Evolutionary conservation across 805 yeast species (phyloP), one percentile per base, ranked within the genome.

Genomic region (Maudiozyma pseudohumilis): DNA sequence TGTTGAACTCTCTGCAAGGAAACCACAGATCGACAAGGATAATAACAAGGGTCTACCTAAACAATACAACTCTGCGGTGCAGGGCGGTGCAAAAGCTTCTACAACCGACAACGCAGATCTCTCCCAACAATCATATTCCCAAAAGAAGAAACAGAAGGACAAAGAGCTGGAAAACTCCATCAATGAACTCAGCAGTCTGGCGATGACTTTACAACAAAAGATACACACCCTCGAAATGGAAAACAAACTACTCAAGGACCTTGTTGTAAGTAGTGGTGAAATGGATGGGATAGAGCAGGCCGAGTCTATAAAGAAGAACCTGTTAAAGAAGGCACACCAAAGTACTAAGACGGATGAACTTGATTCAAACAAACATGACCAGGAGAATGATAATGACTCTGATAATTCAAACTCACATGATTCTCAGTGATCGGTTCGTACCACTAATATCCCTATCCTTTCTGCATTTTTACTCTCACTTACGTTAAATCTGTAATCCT

Each of bases 221-320:
- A 75, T 92, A 41, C 78, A 78, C 59, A 84, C 89, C 39, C 64
- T 89, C 46, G 95, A 88, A 62, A 85, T 86, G 94, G 98, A 89
- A 63, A 89, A 89, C 64, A 74, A 77, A 53, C 69, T 94, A 59
- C 69, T 89, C 49, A 75, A 84, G 63, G 82, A 81, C 55, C 65
- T 92, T 48, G 88, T 89, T 18, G 29, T 35, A 6, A 32, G 28
- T 59, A 82, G 85, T 52, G 80, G 81, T 38, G 76, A 74, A 39
- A 46, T 55, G 20, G 69, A 70, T 44, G 74, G 72, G 38, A 60
- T 65, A 18, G 74, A 70, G 41, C 74, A 75, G 40, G 62, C 76
- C 38, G 80, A 74, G 49, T 56, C 56, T 39, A 61, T 76, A 38
- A 69, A 69, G 15, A 23, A 36, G 21, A 30, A 23, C 31, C 13